Base-by-base conservation (phyloP, 441 rosid genomes). In the Pelargonium fulgidum region DNA sequence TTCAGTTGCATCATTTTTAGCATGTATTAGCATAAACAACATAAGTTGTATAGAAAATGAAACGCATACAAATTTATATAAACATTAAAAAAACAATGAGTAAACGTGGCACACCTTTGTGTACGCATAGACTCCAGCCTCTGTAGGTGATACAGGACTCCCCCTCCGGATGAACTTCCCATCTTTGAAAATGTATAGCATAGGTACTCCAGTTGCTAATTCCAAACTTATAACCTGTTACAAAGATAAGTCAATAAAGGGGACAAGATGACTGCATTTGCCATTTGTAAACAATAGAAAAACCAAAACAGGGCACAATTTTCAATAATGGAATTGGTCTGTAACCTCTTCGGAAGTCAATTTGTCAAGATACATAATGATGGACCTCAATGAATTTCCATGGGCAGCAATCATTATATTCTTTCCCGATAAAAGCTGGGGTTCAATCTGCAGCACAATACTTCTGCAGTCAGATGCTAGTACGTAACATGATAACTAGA, bases 71-170 rank as follows among this genome's bases (percentile, higher is more conserved):
- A n/a, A 44, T 44, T 13, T 62, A 41, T 44, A 71, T 67, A 10
- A 13, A 59, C 14, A 64, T 48, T 62, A 26, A 5, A 10, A 67
- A 3, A 44, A 36, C n/a, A 56, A 62, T 58, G 58, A 42, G 62
- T 39, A 72, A 52, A 79, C 74, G 68, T 62, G 39, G 61, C 80
- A 64, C 76, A 89, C 99, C 88, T 87, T 85, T 39, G 98, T 94
- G 74, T 94, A 91, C 68, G 99, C 97, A 79, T 94, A 94, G 64
- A 94, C 99, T 29, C 99, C 97, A 14, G 94, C 96, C 77, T 94
- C 99, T 1, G 91, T 70, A 29, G 99, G 96, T 68, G 83, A 96
- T 0, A 76, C 81, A 2, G 99, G 99, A 76, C 97, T 91, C 67
- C 99, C 99, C 80, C 96, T 86, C 76, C 91, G 79, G 26, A 85